Evolutionary conservation across 75 land plant species (phyloP).

Genomic region (Cryptomeria japonica): DNA sequence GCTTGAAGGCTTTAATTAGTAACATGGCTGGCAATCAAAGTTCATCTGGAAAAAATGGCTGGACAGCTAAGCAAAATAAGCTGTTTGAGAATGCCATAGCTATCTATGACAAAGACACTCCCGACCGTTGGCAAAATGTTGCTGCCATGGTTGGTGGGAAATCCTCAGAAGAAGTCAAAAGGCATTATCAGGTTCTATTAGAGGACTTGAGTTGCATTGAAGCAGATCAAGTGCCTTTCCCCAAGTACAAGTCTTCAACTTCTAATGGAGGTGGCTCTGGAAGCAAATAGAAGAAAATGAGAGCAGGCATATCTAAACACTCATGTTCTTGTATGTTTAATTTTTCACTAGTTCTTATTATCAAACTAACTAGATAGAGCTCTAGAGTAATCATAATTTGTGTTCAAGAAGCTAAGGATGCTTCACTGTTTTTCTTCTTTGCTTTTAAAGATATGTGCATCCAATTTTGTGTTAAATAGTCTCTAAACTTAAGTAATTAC

Average conservation of each 20-base stretch:
- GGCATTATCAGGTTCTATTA: conserved; percentile 15
- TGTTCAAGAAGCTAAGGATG: too few relatives aligned
- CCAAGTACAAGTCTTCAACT: conserved; percentile 41
- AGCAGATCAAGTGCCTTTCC: conserved; percentile 48
- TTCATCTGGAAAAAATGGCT: conserved; percentile 1
- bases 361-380: too few relatives aligned
- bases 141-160: conserved; percentile 72
- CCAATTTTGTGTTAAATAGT: too few relatives aligned
- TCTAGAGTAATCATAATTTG: too few relatives aligned
- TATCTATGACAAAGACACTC: conserved; percentile 17
- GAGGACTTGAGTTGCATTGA: conserved; percentile 66
- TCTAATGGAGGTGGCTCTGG: background rate
- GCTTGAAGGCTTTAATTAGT: background rate
- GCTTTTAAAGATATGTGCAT: too few relatives aligned
- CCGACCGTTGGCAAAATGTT: conserved; percentile 76
- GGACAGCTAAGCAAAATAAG: conserved; percentile 75
- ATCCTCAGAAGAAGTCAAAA: conserved; percentile 66
- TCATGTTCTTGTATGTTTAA: background rate
- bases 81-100: conserved; percentile 67
- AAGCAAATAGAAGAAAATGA: background rate
- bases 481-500: too few relatives aligned
- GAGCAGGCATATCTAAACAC: background rate
- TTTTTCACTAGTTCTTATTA: too few relatives aligned
- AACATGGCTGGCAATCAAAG: background rate
- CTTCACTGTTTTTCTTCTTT: too few relatives aligned